phyloP scores from a whole-genome alignment of 2,329 filamentous ascomycete species.

The Fusarium austroafricanum region DNA sequence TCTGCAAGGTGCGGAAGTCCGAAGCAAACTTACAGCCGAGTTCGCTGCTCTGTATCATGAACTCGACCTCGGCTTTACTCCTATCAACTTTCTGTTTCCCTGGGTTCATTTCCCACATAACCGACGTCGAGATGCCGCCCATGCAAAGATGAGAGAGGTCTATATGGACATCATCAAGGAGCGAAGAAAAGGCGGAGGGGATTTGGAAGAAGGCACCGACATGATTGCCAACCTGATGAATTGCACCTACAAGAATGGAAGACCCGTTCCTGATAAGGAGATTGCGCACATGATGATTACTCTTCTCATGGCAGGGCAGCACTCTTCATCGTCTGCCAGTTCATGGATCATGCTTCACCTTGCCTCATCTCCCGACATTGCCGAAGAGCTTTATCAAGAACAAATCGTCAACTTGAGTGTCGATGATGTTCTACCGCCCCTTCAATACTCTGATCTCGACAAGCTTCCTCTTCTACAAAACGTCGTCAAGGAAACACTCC shows the following conservation, averaged over 20 bases:
- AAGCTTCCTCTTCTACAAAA: constrained; percentile 71
- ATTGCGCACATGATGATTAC: constrained; percentile 90
- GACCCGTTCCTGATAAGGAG: constrained; percentile 75
- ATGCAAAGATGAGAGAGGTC: constrained; percentile 74
- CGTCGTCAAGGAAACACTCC: constrained; percentile 78
- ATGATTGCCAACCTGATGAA: constrained; percentile 87
- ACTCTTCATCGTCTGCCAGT: constrained; percentile 81
- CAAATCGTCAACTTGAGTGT: constrained; percentile 66
- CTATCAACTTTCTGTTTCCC: constrained; percentile 85
- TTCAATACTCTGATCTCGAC: constrained; percentile 70
- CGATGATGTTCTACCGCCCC: constrained; percentile 60
- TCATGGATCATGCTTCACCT: constrained; percentile 82
- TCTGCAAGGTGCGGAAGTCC: constrained; percentile 81
- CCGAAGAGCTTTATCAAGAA: constrained; percentile 77
- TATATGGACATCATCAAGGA: constrained; percentile 78
- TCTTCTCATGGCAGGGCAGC: constrained; percentile 85
- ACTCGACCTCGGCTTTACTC: constrained; percentile 78
- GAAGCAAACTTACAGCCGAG: constrained; percentile 74
- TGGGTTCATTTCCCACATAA: constrained; percentile 84
- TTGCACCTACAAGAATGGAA: constrained; percentile 80
- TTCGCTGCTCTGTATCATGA: constrained; percentile 84
- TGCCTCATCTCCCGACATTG: constrained; percentile 74
- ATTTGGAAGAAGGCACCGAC: constrained; percentile 62
- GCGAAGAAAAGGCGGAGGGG: constrained; percentile 63
- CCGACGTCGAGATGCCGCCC: constrained; percentile 75